Evolutionary conservation across 1,139 yeast species (phyloP).

Genomic region (Candida labiduridarum): DNA sequence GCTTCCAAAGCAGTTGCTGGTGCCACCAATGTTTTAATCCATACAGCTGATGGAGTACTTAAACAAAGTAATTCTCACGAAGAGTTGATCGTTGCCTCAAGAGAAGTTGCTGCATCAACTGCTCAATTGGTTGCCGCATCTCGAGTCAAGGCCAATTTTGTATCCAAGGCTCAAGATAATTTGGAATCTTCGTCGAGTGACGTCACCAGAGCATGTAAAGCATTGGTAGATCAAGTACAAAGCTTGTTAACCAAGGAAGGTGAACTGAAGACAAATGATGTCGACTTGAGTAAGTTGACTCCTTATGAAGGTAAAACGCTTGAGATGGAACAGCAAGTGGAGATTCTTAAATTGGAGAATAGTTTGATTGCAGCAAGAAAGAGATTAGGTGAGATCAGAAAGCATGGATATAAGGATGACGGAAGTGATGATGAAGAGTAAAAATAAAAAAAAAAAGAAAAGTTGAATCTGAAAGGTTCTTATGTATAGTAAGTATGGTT

Average conservation of each 20-base stretch:
- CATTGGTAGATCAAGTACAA: constrained; percentile 72
- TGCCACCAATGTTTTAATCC: constrained; percentile 76
- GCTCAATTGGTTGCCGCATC: constrained; percentile 94
- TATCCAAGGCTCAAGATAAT: constrained; percentile 75
- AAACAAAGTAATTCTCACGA: constrained; percentile 68
- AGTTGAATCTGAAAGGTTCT: no score
- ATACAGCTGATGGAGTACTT: constrained; percentile 85
- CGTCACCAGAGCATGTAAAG: constrained; percentile 75
- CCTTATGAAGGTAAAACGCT: constrained; percentile 83
- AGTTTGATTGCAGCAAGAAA: constrained; percentile 72
- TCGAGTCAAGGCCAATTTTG: constrained; percentile 78
- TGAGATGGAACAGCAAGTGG: constrained; percentile 95
- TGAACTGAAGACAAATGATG: constrained; percentile 30
- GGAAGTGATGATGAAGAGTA: constrained; percentile 2
- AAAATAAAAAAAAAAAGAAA: no score
- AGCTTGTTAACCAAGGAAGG: constrained; percentile 49
- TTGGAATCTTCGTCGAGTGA: constrained; percentile 70
- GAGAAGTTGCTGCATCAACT: constrained; percentile 91
- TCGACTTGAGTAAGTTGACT: constrained; percentile 71
- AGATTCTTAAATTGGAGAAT: constrained; percentile 81
- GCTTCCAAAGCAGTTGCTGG: constrained; percentile 91
- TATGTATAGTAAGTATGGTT: no score
- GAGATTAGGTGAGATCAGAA: constrained; percentile 82
- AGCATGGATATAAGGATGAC: constrained; percentile 57
- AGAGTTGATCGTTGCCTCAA: constrained; percentile 86